phyloP scores from a whole-genome alignment of 805 yeast species.

The Candida fluviatilis region DNA sequence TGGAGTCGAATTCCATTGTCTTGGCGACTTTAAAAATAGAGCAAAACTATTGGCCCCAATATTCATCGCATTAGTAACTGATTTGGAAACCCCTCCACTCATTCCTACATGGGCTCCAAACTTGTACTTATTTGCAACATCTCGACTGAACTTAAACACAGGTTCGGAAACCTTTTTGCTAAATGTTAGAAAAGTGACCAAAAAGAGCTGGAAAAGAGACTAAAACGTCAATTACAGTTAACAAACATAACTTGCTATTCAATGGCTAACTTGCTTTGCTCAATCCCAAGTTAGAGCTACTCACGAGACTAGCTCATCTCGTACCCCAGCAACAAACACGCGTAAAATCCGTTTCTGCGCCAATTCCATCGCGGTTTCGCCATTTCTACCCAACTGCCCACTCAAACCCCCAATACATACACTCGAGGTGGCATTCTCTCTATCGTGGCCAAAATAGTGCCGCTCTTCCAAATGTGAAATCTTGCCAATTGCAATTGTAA shows the following conservation, averaged over 20 bases:
- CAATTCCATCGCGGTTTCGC: background rate
- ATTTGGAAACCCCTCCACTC: slow-evolving; percentile 75
- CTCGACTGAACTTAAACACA: slow-evolving; percentile 17
- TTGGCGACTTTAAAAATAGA: slow-evolving; percentile 81
- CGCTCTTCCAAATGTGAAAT: too few relatives aligned
- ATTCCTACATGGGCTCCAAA: slow-evolving; percentile 90
- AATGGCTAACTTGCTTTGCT: too few relatives aligned
- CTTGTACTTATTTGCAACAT: slow-evolving; percentile 26
- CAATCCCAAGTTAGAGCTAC: too few relatives aligned
- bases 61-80: slow-evolving; percentile 50
- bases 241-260: too few relatives aligned
- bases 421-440: slow-evolving; percentile 6
- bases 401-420: slow-evolving; percentile 3
- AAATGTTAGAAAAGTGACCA: slow-evolving; percentile 1
- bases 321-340: too few relatives aligned
- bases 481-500: too few relatives aligned
- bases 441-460: background rate
- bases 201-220: too few relatives aligned
- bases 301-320: too few relatives aligned
- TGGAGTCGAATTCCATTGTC: slow-evolving; percentile 86
- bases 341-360: background rate
- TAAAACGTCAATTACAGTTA: background rate
- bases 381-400: background rate
- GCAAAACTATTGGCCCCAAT: slow-evolving; percentile 81
- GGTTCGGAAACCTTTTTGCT: slow-evolving; percentile 7